phyloP scores from a whole-genome alignment of 1,139 yeast genomes.

The Candida neerlandica region DNA sequence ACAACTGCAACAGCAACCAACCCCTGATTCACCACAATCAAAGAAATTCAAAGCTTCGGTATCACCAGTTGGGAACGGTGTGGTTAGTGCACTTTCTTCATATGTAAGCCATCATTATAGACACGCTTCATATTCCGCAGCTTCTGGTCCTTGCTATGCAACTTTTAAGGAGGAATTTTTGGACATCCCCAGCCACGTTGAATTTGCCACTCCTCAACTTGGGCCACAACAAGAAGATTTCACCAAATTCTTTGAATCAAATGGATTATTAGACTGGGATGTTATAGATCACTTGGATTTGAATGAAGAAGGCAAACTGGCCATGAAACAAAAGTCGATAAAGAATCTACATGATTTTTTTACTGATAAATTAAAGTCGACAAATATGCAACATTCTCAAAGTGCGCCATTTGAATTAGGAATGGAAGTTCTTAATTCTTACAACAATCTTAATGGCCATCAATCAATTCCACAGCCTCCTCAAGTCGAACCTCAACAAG shows the following conservation, averaged over 20 bases:
- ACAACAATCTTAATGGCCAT: constrained; percentile 5
- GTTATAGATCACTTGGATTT: constrained; percentile 35
- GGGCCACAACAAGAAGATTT: constrained; percentile 30
- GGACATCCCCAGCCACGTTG: constrained; percentile 62
- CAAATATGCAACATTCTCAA: constrained; percentile 13
- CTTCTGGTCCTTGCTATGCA: constrained; percentile 71
- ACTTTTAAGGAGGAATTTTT: constrained; percentile 44
- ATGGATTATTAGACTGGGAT: constrained; percentile 40
- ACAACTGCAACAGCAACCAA: constrained; percentile 10
- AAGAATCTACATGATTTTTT: constrained; percentile 20
- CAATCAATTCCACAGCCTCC: constrained; percentile 5
- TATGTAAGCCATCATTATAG: constrained; percentile 29
- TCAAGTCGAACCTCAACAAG: constrained; percentile 7
- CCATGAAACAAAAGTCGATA: constrained; percentile 16
- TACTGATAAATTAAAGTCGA: constrained; percentile 9
- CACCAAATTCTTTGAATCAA: constrained; percentile 21
- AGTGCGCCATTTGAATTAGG: constrained; percentile 38
- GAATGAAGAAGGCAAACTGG: constrained; percentile 14
- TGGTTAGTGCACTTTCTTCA: constrained; percentile 8
- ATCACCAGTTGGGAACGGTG: constrained; percentile 6
- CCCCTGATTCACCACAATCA: constrained; percentile 14
- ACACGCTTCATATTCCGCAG: constrained; percentile 83
- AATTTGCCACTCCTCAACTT: constrained; percentile 79
- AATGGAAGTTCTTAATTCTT: constrained; percentile 22
- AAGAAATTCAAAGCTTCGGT: constrained; percentile 13